Conservation (phyloP, 352 stramenopile species). For the Aphanomyces cochlioides region DNA sequence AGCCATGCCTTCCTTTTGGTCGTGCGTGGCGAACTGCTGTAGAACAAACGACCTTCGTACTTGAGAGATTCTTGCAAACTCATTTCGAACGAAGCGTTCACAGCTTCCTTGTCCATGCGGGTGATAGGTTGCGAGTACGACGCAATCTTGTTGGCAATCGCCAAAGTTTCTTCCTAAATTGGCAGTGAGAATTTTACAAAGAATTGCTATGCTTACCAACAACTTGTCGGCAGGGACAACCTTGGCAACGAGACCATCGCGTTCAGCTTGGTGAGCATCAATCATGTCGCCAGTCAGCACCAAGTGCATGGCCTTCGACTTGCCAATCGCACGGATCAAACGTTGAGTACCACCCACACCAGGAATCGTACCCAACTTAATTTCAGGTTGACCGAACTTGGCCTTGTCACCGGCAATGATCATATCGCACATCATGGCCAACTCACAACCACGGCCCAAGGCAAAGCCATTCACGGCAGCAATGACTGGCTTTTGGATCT, state of each 20-base stretch:
- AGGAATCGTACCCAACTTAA: constrained; percentile 97
- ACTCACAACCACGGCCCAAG: constrained; percentile 95
- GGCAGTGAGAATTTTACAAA: not conserved
- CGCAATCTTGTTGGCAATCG: constrained; percentile 95
- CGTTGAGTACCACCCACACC: constrained; percentile 95
- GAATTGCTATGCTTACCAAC: constrained; percentile 36
- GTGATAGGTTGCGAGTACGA: constrained; percentile 92
- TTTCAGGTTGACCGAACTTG: constrained; percentile 98
- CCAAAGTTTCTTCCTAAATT: constrained; percentile 84
- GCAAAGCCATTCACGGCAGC: constrained; percentile 98
- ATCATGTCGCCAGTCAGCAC: constrained; percentile 98
- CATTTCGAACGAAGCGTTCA: constrained; percentile 92
- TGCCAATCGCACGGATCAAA: constrained; percentile 95
- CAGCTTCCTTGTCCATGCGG: constrained; percentile 96
- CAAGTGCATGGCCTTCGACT: constrained; percentile 99
- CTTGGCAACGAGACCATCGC: constrained; percentile 90
- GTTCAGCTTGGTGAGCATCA: constrained; percentile 91
- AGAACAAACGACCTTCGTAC: constrained; percentile 97
- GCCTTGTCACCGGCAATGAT: constrained; percentile 95
- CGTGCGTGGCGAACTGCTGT: constrained; percentile 94
- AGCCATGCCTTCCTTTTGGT: constrained; percentile 94
- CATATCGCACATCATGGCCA: constrained; percentile 99
- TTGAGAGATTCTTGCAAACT: constrained; percentile 92
- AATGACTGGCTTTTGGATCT: constrained; percentile 93
- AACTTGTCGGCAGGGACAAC: constrained; percentile 91